Conservation (phyloP, 148 eudicot genomes). For the Linanthus parryae region DNA sequence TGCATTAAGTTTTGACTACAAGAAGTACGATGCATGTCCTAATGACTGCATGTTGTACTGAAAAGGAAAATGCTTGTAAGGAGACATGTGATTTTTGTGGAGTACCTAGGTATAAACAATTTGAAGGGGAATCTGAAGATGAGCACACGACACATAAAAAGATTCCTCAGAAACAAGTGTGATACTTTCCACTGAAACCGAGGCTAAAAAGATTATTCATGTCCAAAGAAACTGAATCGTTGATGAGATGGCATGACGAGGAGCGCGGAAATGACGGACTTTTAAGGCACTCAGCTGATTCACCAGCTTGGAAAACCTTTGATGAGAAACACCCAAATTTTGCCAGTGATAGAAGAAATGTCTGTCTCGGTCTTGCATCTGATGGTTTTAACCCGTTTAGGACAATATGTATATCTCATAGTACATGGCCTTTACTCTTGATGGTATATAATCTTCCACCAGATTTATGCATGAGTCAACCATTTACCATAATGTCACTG, state of each 20-base stretch:
- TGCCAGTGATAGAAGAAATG: conserved; percentile 1
- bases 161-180: neutral
- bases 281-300: conserved; percentile 4
- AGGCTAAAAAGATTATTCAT: neutral
- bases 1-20: neutral
- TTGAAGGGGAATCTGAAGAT: neutral
- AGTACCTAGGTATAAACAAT: neutral
- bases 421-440: conserved; percentile 4
- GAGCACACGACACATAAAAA: neutral
- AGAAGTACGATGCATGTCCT: neutral
- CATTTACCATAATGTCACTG: neutral
- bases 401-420: neutral
- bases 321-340: conserved; percentile 1
- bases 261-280: neutral
- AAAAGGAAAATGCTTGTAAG: neutral
- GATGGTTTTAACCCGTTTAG: conserved; percentile 14
- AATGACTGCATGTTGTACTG: neutral
- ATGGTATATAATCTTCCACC: conserved; percentile 1
- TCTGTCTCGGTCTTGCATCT: conserved; percentile 1
- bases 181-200: neutral
- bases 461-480: neutral
- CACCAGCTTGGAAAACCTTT: conserved; percentile 2
- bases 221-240: neutral
- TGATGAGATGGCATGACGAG: conserved; percentile 5
- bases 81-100: neutral